A percentile compares a stretch with the other conserved stretches of the same genome.
These are phyloP conservation scores for Candida palmyrensis DNA, from an alignment of 805 yeast genomes.

Conservation along the genomic window DNA sequence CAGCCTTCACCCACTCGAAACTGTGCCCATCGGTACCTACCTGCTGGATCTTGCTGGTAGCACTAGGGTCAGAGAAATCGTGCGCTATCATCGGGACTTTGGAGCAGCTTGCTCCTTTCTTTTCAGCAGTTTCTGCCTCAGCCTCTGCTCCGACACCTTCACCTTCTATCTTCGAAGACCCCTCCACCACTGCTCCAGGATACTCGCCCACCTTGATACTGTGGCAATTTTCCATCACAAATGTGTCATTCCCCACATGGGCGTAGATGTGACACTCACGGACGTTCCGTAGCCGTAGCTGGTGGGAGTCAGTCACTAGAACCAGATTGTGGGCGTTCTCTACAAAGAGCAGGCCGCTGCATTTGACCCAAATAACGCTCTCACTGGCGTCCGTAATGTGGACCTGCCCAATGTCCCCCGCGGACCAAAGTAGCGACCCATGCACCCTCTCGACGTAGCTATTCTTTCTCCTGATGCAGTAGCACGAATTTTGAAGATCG, in stretches of 20 bases:
- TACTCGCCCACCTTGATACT: constrained; percentile 11
- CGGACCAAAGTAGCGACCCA: background rate
- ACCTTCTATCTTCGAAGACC: no score
- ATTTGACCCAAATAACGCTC: constrained; percentile 12
- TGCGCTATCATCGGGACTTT: no score
- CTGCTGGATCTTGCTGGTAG: no score
- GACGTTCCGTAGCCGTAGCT: constrained; percentile 22
- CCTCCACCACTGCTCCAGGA: no score
- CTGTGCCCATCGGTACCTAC: no score
- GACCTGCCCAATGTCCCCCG: constrained; percentile 13
- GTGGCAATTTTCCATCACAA: constrained; percentile 27
- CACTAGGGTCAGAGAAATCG: no score
- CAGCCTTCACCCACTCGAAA: no score
- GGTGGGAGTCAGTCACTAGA: constrained; percentile 22
- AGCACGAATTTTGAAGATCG: no score
- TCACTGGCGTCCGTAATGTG: constrained; percentile 15
- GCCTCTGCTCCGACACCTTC: no score
- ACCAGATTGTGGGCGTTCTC: constrained; percentile 15
- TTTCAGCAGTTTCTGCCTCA: no score
- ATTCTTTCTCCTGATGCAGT: background rate
- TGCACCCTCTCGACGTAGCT: background rate
- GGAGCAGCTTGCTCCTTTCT: no score
- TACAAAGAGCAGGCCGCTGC: constrained; percentile 27
- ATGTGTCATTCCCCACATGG: constrained; percentile 14
- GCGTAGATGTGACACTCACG: constrained; percentile 11